A percentile compares a stretch with the other conserved stretches of the same genome.
These are phyloP conservation scores for Jasminum sambac DNA, from an alignment of 257 asterid species.

Conservation along the genomic window DNA sequence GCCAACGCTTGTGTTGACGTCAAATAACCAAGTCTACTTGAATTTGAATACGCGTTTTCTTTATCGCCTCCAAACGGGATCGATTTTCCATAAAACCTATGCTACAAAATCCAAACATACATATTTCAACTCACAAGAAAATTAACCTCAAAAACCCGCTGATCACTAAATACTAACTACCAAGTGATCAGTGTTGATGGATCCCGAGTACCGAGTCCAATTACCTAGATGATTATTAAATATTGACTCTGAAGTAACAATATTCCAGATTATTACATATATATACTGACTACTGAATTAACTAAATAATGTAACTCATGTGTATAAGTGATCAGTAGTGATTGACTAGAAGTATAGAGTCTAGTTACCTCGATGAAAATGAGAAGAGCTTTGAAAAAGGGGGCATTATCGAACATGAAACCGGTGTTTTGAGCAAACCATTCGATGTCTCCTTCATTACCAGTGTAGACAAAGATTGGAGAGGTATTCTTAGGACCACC, in stretches of 20 bases:
- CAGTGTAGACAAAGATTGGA: conserved; percentile 91
- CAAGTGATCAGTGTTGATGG: no score
- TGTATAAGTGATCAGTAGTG: background rate
- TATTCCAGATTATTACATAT: no score
- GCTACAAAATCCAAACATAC: conserved; percentile 44
- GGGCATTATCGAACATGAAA: conserved; percentile 81
- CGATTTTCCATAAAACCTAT: conserved; percentile 84
- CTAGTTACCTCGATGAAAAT: conserved; percentile 78
- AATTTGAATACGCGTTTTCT: conserved; percentile 58
- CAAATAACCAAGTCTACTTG: conserved; percentile 74
- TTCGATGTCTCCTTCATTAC: conserved; percentile 88
- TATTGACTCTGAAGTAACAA: no score
- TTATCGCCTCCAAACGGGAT: conserved; percentile 72
- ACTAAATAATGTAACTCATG: no score
- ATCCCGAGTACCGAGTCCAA: no score
- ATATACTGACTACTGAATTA: no score
- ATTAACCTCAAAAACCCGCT: background rate
- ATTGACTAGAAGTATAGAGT: background rate
- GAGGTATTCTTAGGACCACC: conserved; percentile 60
- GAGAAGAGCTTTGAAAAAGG: conserved; percentile 64
- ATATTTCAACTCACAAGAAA: background rate
- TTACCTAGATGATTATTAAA: no score
- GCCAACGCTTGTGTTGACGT: conserved; percentile 90
- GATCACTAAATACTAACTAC: no score
- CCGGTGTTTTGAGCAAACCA: conserved; percentile 95